Base-by-base conservation (phyloP, 2,329 filamentous ascomycete genomes). In the Tolypocladium guangdongense region DNA sequence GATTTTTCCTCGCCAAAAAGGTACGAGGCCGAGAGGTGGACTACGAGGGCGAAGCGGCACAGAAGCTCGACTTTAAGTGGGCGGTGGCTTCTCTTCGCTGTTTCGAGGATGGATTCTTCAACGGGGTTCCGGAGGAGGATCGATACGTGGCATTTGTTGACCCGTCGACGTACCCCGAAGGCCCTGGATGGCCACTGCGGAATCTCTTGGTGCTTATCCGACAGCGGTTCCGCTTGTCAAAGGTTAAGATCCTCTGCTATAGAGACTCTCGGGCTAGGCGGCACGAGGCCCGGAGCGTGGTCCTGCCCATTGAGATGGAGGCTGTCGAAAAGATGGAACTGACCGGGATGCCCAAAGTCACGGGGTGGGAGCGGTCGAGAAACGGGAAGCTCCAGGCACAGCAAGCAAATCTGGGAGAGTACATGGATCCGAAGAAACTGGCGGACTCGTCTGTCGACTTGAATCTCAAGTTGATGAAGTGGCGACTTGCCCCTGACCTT, bases 401-500 rank as follows among this genome's bases (percentile, higher is more conserved):
- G 59, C 80, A 86, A 20, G 89, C 90, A 16, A 90, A 95, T 63
- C 77, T 99, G 10, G 87, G 87, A 22, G 90, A 93, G 62, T 95
- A 96, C 62, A 92, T 99, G 87, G 91, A 99, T 64, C 92, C 93
- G 7, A 76, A 80, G 36, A 84, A 85, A 63, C 76, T 97, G 20
- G 93, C 93, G 24, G 91, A 97, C 65, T 90, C 95, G 66, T 90
- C 91, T 0, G 92, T 97, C 11, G 93, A 99, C 64, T 78, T 99
- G 55, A 99, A 99, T 64, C 77, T 97, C 56, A 97, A 97, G 71
- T 78, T 99, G 54, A 99, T 99, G 85, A 99, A 96, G 72, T 99
- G 93, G 93, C 85, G 93, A 39, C 90, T 99, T 62, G 89, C 90
- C 8, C 93, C 93, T 0, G 84, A 85, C 50, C 79, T 99, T 41